These are phyloP conservation scores for Cavenderia fasciculata DNA, from an alignment of 78 protist genomes.

Conservation along the genomic window DNA sequence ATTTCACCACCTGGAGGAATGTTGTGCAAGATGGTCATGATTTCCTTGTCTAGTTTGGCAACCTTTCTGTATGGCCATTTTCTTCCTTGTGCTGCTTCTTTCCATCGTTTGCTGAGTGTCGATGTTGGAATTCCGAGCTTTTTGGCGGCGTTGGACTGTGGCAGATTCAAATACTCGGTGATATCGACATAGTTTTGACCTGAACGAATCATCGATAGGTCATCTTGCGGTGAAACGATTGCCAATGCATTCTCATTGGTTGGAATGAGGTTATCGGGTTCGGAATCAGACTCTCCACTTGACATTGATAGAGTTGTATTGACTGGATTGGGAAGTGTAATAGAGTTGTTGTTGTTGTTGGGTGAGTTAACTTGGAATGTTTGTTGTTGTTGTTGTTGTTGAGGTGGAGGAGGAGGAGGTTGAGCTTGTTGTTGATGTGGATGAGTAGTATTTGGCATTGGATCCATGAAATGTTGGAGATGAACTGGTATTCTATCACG, in stretches of 20 bases:
- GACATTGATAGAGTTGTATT: background rate
- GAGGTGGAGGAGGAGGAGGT: background rate
- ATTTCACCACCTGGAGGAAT: constrained; percentile 70
- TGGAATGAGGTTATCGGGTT: background rate
- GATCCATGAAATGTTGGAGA: constrained; percentile 35
- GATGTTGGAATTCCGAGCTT: constrained; percentile 82
- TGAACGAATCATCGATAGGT: background rate
- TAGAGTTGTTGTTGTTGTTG: constrained; percentile 4
- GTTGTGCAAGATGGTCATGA: constrained; percentile 81
- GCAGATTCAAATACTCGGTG: constrained; percentile 76
- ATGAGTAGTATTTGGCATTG: too few species aligned
- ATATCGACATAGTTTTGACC: constrained; percentile 77
- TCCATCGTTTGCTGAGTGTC: constrained; percentile 85
- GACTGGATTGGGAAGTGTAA: background rate
- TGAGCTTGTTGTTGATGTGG: too few species aligned
- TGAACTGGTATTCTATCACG: constrained; percentile 50
- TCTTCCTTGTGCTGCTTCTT: constrained; percentile 83
- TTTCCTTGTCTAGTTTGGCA: constrained; percentile 81
- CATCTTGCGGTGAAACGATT: background rate
- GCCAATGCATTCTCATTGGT: background rate
- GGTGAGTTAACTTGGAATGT: constrained; percentile 28
- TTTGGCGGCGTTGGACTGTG: constrained; percentile 83
- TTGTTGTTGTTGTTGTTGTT: background rate
- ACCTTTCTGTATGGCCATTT: constrained; percentile 85
- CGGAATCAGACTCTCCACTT: background rate